Evolutionary conservation across 2,329 filamentous ascomycete genomes (phyloP), one percentile per base, ranked within the genome.

Genomic region (Penicillium paneum): DNA sequence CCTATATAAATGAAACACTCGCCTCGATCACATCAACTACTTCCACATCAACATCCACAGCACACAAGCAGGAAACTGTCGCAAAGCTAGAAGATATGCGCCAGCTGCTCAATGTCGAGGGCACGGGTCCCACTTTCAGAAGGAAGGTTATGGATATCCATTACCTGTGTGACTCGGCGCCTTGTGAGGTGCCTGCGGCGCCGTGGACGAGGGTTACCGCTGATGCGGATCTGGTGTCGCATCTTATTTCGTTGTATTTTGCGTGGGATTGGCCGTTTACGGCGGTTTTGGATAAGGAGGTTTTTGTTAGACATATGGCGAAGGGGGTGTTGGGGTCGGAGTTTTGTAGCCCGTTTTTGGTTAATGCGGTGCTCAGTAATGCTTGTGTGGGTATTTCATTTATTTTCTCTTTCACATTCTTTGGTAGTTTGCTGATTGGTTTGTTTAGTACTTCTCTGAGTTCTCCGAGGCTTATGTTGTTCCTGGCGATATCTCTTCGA

Each of bases 191-290:
- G 1, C 72, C 71, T 6, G 72, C 71, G 10, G 53, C 58, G 46
- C 71, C 92, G 8, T 97, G 92, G 92, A 94, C 91, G 0, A 83
- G 78, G 12, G 89, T 95, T 38, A 95, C 89, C 1, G 79, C 83
- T 41, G 89, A 96, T 68, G 78, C 83, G 8, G 82, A 87, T 48
- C 79, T 95, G 39, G 83, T 96, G 58, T 83, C 85, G 8, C 91
- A 96, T 72, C 81, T 96, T 24, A 83, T 96, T 63, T 91, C 91
- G 67, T 88, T 96, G 85, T 96, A 96, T 74, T 96, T 96, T 74
- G 89, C 85, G 64, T 96, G 91, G 87, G 91, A 96, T 71, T 96
- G 96, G 71, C 86, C 90, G 26, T 95, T 91, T 72, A 95, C 89
- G 69, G 84, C 79, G 15, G 78, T 94, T 41, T 92, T 96, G 67